These are phyloP conservation scores for Brassica cretica DNA, from an alignment of 345 rosid genomes.

Conservation along the genomic window DNA sequence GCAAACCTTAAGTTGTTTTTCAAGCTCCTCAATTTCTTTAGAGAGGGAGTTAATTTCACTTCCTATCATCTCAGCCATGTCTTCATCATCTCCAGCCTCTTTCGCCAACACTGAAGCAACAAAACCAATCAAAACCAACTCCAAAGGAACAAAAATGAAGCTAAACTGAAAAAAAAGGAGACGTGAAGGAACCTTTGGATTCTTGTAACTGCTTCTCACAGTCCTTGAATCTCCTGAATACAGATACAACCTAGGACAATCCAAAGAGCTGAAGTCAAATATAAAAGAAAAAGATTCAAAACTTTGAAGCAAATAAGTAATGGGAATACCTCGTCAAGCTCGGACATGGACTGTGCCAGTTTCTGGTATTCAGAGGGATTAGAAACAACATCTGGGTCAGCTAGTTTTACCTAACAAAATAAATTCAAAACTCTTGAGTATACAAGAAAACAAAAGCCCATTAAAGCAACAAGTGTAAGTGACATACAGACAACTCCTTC, in stretches of 20 bases:
- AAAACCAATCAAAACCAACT: neutral
- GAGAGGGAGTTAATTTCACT: conserved; percentile 67
- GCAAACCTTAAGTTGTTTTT: conserved; percentile 79
- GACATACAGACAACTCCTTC: conserved; percentile 83
- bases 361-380: conserved; percentile 82
- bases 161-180: neutral
- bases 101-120: conserved; percentile 58
- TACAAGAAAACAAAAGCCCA: no score
- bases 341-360: conserved; percentile 80
- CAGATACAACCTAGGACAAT: conserved; percentile 63
- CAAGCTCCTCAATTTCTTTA: conserved; percentile 63
- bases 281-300: neutral
- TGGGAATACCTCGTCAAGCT: conserved; percentile 72
- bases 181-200: conserved; percentile 57
- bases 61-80: conserved; percentile 93
- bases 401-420: conserved; percentile 70
- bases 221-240: conserved; percentile 69
- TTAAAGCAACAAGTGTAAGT: no score
- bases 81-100: conserved; percentile 76
- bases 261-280: conserved; percentile 7
- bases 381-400: conserved; percentile 60
- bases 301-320: conserved; percentile 2
- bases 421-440: neutral
- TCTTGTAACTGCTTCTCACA: conserved; percentile 83
- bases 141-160: neutral